These are phyloP conservation scores for Hamamelis virginiana DNA, from an alignment of 164 flowering plant species.

Conservation along the genomic window DNA sequence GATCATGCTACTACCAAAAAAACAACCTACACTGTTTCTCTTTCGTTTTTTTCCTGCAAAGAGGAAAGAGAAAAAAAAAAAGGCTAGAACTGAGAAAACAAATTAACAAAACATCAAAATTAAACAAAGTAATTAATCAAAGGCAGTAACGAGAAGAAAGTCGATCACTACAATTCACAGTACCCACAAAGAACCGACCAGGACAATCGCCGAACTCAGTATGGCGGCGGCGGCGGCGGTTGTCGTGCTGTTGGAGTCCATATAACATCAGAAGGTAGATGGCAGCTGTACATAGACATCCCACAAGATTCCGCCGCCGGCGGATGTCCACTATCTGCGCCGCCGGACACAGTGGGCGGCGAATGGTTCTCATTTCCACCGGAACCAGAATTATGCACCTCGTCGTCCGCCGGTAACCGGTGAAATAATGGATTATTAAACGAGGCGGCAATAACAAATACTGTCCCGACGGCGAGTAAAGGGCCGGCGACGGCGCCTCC, in stretches of 20 bases:
- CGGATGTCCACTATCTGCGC: slow-evolving; percentile 24
- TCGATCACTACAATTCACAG: slow-evolving; percentile 5
- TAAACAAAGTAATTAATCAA: not conserved
- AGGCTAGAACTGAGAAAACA: not conserved
- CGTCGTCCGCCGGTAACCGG: slow-evolving; percentile 45
- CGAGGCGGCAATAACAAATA: slow-evolving; percentile 50
- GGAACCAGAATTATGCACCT: slow-evolving; percentile 15
- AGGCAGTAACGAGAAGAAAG: not conserved
- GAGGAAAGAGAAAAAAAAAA: not conserved
- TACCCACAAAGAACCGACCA: not conserved
- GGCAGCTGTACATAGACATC: slow-evolving; percentile 49
- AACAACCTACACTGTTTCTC: not conserved
- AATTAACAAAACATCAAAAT: not conserved
- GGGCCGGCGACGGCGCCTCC: slow-evolving; percentile 66
- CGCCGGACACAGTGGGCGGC: slow-evolving; percentile 8
- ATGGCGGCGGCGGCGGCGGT: slow-evolving; percentile 42
- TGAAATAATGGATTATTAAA: slow-evolving; percentile 52
- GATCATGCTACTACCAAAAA: not conserved
- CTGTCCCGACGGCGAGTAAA: slow-evolving; percentile 52
- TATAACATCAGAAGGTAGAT: slow-evolving; percentile 54
- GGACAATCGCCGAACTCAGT: slow-evolving; percentile 9
- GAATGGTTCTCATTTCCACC: slow-evolving; percentile 14
- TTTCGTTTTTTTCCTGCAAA: not conserved
- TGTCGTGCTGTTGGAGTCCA: slow-evolving; percentile 67
- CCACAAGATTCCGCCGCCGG: slow-evolving; percentile 32